phyloP scores from a whole-genome alignment of 1,284 basidiomycete genomes.

The Trichosporon coremiiforme region DNA sequence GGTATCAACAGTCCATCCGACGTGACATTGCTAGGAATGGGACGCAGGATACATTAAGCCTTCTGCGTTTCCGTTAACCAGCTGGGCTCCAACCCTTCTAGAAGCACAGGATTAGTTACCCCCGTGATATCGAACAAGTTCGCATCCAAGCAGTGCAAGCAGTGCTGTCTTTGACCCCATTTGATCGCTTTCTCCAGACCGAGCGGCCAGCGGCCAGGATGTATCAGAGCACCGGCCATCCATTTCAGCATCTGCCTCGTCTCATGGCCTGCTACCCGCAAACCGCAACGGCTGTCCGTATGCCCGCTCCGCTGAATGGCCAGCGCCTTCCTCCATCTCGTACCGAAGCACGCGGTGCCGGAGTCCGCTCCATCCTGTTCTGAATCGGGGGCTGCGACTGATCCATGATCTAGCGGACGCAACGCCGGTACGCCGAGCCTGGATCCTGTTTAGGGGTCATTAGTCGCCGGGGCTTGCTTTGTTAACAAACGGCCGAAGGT shows the following conservation, averaged over 20 bases:
- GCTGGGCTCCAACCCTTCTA: background rate
- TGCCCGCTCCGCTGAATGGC: background rate
- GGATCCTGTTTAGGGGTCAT: background rate
- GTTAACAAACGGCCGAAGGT: background rate
- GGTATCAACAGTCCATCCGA: background rate
- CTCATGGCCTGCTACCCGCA: background rate
- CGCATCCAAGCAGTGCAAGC: background rate
- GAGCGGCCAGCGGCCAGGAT: background rate
- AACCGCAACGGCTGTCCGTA: background rate
- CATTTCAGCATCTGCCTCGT: too few species aligned
- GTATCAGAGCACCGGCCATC: background rate
- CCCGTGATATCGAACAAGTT: too few species aligned
- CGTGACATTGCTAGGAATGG: background rate
- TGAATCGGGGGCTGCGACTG: constrained; percentile 1
- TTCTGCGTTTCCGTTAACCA: constrained; percentile 4
- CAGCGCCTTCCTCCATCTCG: background rate
- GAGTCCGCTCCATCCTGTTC: background rate
- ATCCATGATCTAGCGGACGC: background rate
- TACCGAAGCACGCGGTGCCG: background rate
- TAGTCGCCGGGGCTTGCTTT: background rate
- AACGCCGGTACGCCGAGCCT: background rate
- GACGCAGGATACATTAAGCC: background rate
- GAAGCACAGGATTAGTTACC: too few species aligned
- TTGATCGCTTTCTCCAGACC: background rate
- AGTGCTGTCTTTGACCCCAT: background rate